phyloP scores from a whole-genome alignment of 176 grass and related monocot species.

The Eragrostis curvula region DNA sequence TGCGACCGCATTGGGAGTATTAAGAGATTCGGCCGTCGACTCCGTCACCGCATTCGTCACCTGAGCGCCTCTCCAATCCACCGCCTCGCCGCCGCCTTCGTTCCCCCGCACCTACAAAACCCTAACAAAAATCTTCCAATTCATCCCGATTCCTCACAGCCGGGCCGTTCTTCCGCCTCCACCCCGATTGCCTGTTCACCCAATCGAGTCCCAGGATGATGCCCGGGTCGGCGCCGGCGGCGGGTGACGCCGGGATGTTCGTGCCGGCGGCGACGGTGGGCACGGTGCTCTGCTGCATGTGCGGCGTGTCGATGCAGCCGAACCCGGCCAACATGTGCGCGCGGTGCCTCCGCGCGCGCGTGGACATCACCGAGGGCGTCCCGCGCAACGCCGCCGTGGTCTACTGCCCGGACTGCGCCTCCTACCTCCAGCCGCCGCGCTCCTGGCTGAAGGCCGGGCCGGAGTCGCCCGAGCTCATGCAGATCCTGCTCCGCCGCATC shows the following conservation, averaged over 20 bases:
- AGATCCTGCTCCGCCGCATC: conserved; percentile 82
- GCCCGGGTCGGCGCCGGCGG: conserved; percentile 56
- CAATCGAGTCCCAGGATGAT: conserved; percentile 35
- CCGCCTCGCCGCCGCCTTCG: background rate
- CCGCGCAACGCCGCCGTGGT: conserved; percentile 38
- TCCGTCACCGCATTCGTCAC: conserved; percentile 45
- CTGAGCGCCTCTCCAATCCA: background rate
- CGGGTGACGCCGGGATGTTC: conserved; percentile 79
- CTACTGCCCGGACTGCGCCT: conserved; percentile 37
- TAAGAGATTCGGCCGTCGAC: conserved; percentile 1
- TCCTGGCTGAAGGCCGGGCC: conserved; percentile 39
- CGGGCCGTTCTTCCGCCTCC: background rate
- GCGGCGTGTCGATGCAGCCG: conserved; percentile 81
- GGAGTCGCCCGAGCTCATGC: conserved; percentile 86
- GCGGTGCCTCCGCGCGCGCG: conserved; percentile 66
- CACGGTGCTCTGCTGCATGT: conserved; percentile 94
- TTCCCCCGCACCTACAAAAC: conserved; percentile 33
- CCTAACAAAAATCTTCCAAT: conserved; percentile 39
- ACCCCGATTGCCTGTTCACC: background rate
- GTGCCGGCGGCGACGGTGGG: conserved; percentile 78
- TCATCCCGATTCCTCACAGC: background rate
- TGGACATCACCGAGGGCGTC: conserved; percentile 55
- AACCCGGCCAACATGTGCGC: conserved; percentile 97
- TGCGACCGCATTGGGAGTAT: no score
- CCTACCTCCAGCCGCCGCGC: conserved; percentile 40